Evolutionary conservation across 106 monocot genomes (phyloP), one percentile per base, ranked within the genome.

Genomic region (Amphibolis antarctica): DNA sequence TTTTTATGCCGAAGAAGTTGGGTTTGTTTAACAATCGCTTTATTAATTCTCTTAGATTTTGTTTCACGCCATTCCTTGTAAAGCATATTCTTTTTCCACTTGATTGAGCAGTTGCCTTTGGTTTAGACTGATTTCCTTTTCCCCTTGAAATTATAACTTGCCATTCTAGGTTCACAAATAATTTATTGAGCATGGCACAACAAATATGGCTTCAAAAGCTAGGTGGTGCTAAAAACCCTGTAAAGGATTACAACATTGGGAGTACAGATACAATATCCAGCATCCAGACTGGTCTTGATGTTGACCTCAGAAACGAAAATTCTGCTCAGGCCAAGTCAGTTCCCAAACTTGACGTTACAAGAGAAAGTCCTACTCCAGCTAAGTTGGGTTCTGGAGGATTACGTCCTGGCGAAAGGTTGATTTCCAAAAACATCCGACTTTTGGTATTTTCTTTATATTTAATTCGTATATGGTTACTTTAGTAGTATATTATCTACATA

Each of bases 191-290:
- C 71, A 92, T 82, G 9, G 82, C 78, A 60, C 92, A 92, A 67
- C 92, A 92, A 54, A 65, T 88, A 58, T 92, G 88, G 92, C 88
- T 92, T 76, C 92, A 92, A 72, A 92, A 88, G 69, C 80, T 88
- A 62, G 88, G 92, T 23, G 85, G 88, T 74, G 85, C 92, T 51
- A 92, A 85, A 62, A 92, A 79, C 71, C 77, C 80, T 44, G 73
- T 92, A 13, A 80, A 59, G 63, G 72, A 85, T 45, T 76, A 74
- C 17, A 74, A 51, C 54, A 79, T 82, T 42, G 76, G 45, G 67
- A 69, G 22, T 63, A 72, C 24, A 51, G 84, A 80, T 51, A 59
- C 77, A 49, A 21, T 59, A 19, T 46, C 58, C 7, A 67, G 48
- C 31, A 64, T 13, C 26, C 64, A 52, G 63, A 79, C 75, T 75